phyloP scores from a whole-genome alignment of 2,329 filamentous ascomycete genomes.

The Metarhizium sp. region DNA sequence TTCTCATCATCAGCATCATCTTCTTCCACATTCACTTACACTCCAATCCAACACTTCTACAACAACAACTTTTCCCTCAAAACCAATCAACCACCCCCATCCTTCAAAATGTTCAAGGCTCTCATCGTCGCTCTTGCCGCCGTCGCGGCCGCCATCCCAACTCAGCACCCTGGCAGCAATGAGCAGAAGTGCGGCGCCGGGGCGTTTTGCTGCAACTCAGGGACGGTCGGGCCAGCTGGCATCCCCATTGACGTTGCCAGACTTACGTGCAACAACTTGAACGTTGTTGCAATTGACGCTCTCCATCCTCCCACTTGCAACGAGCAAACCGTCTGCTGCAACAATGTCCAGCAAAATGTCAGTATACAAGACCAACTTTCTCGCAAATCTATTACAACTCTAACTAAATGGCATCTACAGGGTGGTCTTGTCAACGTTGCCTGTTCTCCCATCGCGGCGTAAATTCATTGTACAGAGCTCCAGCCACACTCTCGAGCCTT shows the following conservation, averaged over 20 bases:
- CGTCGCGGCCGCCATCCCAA: background rate
- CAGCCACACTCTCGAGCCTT: background rate
- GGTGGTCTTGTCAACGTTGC: background rate
- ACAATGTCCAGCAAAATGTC: background rate
- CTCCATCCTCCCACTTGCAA: too few species aligned
- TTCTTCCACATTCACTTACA: background rate
- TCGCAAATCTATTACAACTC: background rate
- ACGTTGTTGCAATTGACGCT: too few species aligned
- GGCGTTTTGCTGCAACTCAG: too few species aligned
- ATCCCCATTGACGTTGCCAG: too few species aligned
- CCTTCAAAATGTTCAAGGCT: constrained; percentile 1
- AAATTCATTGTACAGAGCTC: background rate
- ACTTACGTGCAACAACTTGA: too few species aligned
- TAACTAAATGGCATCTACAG: background rate
- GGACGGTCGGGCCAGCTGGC: too few species aligned
- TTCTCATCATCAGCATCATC: background rate
- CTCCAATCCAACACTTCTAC: background rate
- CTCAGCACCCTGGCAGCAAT: background rate
- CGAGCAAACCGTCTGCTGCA: too few species aligned
- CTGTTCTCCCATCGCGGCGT: background rate
- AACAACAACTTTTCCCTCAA: background rate
- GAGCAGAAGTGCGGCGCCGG: too few species aligned
- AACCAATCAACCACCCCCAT: background rate
- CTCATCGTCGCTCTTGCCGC: background rate
- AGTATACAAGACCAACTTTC: background rate